Evolutionary conservation across 139 green algal species (phyloP), one percentile per base, ranked within the genome.

Genomic region (Coelastrella sp.): DNA sequence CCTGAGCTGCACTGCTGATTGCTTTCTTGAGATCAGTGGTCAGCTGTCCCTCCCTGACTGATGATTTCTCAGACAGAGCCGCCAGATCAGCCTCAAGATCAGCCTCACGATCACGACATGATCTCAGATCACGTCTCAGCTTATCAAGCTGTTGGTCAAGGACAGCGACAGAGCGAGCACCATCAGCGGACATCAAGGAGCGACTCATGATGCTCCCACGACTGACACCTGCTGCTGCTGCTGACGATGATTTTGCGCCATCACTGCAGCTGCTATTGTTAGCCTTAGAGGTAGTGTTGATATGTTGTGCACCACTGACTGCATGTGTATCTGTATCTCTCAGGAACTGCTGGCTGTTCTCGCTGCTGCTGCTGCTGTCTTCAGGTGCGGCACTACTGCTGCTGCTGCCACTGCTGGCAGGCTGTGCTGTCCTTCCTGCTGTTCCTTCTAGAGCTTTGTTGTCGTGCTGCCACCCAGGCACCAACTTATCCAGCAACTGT

Each of bases 401-500:
- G 37, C 30, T 32, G 72, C 45, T 66, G 72, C 71, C n/a, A 11
- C 71, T 64, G 71, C 45, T 53, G 72, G 27, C 45, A 34, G 35
- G 19, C 19, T 38, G 8, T 34, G 72, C n/a, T 50, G 45, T 48
- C 27, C 45, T 35, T 43, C 27, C 30, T 66, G 72, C 48, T 79
- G 41, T 23, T 41, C 40, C 30, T 53, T 80, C 72, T 17, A 80
- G 45, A 7, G n/a, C 72, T 17, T 13, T 17, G 4, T 35, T 41
- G 34, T 80, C 72, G 45, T 80, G 45, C 3, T 48, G 23, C 72
- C 72, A 80, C 5, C 11, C 11, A 19, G 72, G 72, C 72, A 67
- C 30, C 27, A 80, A 40, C 45, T 45, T 11, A 59, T 80, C 72
- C 72, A 80, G 72, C 45, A 80, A 30, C 34, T 80, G 72, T 34